These are phyloP conservation scores for Patellifolia procumbens DNA, from an alignment of 179 eudicot species.

Conservation along the genomic window DNA sequence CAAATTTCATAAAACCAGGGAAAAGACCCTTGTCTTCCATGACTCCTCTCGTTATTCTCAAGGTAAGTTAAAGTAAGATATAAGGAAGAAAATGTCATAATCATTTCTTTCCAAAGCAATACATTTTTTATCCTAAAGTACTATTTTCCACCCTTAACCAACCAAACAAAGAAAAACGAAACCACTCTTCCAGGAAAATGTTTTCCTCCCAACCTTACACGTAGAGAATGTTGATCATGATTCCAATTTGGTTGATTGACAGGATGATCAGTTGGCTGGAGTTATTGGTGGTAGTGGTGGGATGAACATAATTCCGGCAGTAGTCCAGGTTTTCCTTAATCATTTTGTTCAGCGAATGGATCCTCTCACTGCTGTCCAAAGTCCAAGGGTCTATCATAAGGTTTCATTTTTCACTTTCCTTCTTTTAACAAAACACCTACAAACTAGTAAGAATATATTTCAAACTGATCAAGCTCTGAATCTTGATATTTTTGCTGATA, in stretches of 20 bases:
- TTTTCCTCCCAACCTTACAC: too few species aligned
- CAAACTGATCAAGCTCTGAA: background rate
- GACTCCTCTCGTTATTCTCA: constrained; percentile 81
- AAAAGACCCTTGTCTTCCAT: constrained; percentile 93
- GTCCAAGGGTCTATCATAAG: constrained; percentile 86
- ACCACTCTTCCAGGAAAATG: too few species aligned
- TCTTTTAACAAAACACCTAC: background rate
- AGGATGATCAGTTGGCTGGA: constrained; percentile 76
- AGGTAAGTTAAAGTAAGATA: constrained; percentile 71
- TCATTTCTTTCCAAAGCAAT: too few species aligned
- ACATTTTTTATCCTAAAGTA: too few species aligned
- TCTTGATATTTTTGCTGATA: background rate
- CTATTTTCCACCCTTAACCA: too few species aligned
- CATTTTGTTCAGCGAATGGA: constrained; percentile 68
- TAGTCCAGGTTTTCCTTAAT: constrained; percentile 79
- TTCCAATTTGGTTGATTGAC: constrained; percentile 16
- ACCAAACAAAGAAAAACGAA: too few species aligned
- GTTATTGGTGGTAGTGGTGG: constrained; percentile 96
- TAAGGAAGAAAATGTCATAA: background rate
- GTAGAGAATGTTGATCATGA: constrained; percentile 3
- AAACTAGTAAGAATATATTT: background rate
- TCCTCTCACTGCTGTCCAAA: constrained; percentile 70
- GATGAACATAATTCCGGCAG: constrained; percentile 67
- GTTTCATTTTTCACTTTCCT: constrained; percentile 30
- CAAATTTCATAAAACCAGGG: constrained; percentile 76